Conservation (phyloP, 495 filamentous ascomycete species). For the Podospora pseudopauciseta region DNA sequence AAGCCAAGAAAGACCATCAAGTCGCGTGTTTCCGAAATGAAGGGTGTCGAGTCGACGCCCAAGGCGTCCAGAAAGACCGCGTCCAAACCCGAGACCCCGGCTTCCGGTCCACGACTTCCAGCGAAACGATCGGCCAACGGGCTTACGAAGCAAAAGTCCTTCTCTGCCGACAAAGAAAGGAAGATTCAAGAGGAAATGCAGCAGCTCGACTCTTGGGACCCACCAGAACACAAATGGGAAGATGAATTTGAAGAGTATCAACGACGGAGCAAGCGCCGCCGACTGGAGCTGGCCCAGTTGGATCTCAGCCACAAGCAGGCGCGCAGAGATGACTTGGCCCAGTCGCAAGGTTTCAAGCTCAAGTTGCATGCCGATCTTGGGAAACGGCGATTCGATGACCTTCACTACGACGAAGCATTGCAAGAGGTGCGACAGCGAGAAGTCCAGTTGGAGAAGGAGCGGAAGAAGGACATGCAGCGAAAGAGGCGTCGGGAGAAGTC, state of each 20-base stretch:
- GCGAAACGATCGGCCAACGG: slow-evolving; percentile 51
- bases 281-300: slow-evolving; percentile 52
- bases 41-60: slow-evolving; percentile 36
- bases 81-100: slow-evolving; percentile 43
- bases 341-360: slow-evolving; percentile 36
- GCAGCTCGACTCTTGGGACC: slow-evolving; percentile 66
- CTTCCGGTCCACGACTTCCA: slow-evolving; percentile 44
- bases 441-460: slow-evolving; percentile 91
- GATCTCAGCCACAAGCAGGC: slow-evolving; percentile 58
- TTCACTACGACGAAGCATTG: slow-evolving; percentile 61
- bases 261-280: slow-evolving; percentile 56
- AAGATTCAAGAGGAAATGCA: slow-evolving; percentile 60
- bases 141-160: slow-evolving; percentile 48
- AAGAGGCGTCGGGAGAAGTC: slow-evolving; percentile 97
- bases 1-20: slow-evolving; percentile 44
- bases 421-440: slow-evolving; percentile 85
- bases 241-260: slow-evolving; percentile 52
- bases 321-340: slow-evolving; percentile 38
- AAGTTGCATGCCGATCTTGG: slow-evolving; percentile 47
- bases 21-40: slow-evolving; percentile 39
- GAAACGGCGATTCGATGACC: slow-evolving; percentile 47
- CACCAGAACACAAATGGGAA: slow-evolving; percentile 62
- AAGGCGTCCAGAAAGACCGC: slow-evolving; percentile 40
- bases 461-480: slow-evolving; percentile 99
- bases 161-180: slow-evolving; percentile 64